A percentile compares a stretch with the other conserved stretches of the same genome.
Conservation (phyloP, 2,329 filamentous ascomycete species). For the Pseudocercospora crystallina region DNA sequence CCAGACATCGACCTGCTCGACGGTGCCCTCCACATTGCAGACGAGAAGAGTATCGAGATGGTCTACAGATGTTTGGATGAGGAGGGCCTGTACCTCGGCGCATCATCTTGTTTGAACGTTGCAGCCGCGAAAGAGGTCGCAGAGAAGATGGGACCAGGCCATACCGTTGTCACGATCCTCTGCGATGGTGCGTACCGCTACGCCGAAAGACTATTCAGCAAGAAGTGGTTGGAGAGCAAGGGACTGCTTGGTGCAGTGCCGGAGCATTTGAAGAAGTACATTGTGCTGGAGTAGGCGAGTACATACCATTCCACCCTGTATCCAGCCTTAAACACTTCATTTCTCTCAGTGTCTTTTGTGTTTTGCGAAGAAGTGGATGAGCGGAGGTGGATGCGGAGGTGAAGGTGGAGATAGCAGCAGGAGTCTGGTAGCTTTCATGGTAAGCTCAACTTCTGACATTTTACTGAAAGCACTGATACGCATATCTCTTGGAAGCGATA, state of each 20-base stretch:
- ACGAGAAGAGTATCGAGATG: conserved; percentile 97
- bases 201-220: conserved; percentile 88
- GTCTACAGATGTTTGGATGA: conserved; percentile 95
- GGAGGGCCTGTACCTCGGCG: conserved; percentile 91
- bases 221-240: conserved; percentile 87
- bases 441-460: too few relatives aligned
- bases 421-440: too few relatives aligned
- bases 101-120: conserved; percentile 91
- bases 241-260: conserved; percentile 78
- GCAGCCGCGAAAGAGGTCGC: conserved; percentile 93
- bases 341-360: too few relatives aligned
- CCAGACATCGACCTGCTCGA: conserved; percentile 83
- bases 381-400: too few relatives aligned
- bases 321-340: too few relatives aligned
- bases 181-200: conserved; percentile 98
- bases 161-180: conserved; percentile 89
- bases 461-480: too few relatives aligned
- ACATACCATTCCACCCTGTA: too few relatives aligned
- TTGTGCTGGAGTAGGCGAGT: conserved; percentile 70
- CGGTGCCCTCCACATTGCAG: conserved; percentile 77
- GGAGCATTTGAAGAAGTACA: conserved; percentile 84
- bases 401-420: too few relatives aligned
- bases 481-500: too few relatives aligned
- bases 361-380: too few relatives aligned
- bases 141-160: conserved; percentile 80